A percentile compares a stretch with the other conserved stretches of the same genome.
These are phyloP conservation scores for Cladosporium phlei DNA, from an alignment of 2,329 filamentous ascomycete species.

Conservation along the genomic window DNA sequence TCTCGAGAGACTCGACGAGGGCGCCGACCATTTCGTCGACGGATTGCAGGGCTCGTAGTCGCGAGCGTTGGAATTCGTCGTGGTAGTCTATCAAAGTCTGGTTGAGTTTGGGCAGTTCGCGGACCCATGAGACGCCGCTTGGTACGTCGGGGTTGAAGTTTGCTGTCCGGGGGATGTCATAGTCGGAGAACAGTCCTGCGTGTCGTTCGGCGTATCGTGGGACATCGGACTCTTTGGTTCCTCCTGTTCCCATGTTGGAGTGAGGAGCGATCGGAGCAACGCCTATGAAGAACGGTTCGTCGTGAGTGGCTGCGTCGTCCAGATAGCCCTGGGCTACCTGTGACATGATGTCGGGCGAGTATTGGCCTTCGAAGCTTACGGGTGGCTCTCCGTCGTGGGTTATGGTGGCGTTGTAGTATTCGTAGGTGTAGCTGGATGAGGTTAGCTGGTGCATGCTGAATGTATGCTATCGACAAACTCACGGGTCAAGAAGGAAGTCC, in stretches of 20 bases:
- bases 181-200: slow-evolving; percentile 56
- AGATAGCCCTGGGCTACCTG: slow-evolving; percentile 57
- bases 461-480: neutral
- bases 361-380: slow-evolving; percentile 51
- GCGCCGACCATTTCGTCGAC: slow-evolving; percentile 53
- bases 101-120: slow-evolving; percentile 41
- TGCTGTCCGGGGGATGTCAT: slow-evolving; percentile 55
- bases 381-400: slow-evolving; percentile 56
- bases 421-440: slow-evolving; percentile 49
- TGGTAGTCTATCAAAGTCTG: slow-evolving; percentile 46
- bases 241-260: slow-evolving; percentile 9
- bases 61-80: slow-evolving; percentile 49
- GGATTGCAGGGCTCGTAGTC: slow-evolving; percentile 48
- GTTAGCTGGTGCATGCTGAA: neutral
- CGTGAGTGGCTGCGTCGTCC: slow-evolving; percentile 51
- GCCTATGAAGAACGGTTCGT: slow-evolving; percentile 62
- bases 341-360: slow-evolving; percentile 57
- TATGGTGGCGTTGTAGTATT: slow-evolving; percentile 62
- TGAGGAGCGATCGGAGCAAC: slow-evolving; percentile 66
- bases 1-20: slow-evolving; percentile 40
- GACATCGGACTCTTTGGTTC: slow-evolving; percentile 6
- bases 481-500: slow-evolving; percentile 26
- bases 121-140: slow-evolving; percentile 46
- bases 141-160: slow-evolving; percentile 60
- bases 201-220: slow-evolving; percentile 49